These are phyloP conservation scores for Albifimbria verrucaria DNA, from an alignment of 2,329 filamentous ascomycete species.

Conservation along the genomic window DNA sequence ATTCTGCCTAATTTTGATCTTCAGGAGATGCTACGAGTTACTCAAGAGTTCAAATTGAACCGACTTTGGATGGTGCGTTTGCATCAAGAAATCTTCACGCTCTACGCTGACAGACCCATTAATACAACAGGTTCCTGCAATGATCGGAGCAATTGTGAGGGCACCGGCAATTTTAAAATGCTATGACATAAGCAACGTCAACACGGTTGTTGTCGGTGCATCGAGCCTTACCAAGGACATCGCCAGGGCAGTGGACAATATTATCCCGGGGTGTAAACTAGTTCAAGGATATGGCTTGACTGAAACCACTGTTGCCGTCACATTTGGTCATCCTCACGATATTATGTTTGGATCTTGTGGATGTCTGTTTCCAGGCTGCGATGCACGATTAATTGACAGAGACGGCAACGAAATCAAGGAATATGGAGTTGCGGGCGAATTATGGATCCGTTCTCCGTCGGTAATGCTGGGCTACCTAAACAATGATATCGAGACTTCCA, in stretches of 20 bases:
- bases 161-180: slow-evolving; percentile 57
- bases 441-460: slow-evolving; percentile 68
- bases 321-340: slow-evolving; percentile 57
- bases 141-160: slow-evolving; percentile 73
- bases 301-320: slow-evolving; percentile 71
- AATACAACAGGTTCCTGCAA: no score
- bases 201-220: slow-evolving; percentile 67
- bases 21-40: slow-evolving; percentile 53
- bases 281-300: slow-evolving; percentile 73
- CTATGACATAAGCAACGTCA: slow-evolving; percentile 69
- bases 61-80: slow-evolving; percentile 67
- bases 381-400: slow-evolving; percentile 62
- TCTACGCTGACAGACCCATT: no score
- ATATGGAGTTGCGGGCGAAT: slow-evolving; percentile 66
- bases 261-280: slow-evolving; percentile 61
- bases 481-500: slow-evolving; percentile 55
- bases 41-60: slow-evolving; percentile 65
- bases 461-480: slow-evolving; percentile 76
- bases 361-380: slow-evolving; percentile 61
- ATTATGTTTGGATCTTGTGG: slow-evolving; percentile 71
- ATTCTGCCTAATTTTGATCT: slow-evolving; percentile 74
- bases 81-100: no score
- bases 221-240: slow-evolving; percentile 75
- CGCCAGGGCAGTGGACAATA: slow-evolving; percentile 56
- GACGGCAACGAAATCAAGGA: slow-evolving; percentile 68